Evolutionary conservation across 1,284 basidiomycete genomes (phyloP), one percentile per base, ranked within the genome.

Genomic region (Apiotrichum sp.): DNA sequence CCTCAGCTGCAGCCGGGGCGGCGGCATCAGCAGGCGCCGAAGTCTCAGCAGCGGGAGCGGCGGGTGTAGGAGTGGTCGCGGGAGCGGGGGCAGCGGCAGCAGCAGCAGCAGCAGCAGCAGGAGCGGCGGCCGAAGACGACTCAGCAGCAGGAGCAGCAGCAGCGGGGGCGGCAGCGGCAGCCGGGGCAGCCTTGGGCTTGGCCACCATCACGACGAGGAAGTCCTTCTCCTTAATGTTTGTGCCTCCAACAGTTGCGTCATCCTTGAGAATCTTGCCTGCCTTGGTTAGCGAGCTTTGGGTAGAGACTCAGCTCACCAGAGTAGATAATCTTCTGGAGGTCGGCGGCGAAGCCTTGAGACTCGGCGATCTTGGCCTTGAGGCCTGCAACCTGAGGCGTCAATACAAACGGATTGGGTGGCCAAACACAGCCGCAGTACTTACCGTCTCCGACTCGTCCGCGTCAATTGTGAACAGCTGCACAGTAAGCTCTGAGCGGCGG

Each of bases 121-220:
- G 31, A 5, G 67, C 22, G 33, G 35, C 45, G 33, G 54, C 46
- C 34, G 55, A 29, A 5, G 54, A 45, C 7, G 52, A 41, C 33
- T 41, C 63, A 34, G 76, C 62, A 11, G 79, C 64, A 9, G 66
- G 49, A 16, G 79, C 62, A 32, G 67, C 61, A 0, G 73, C 54
- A 2, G 78, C 63, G 6, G 71, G 61, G 6, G 78, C 48, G 4
- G 65, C 68, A 35, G 70, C 68, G 32, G 74, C 62, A 8, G 47
- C 34, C 6, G 74, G 60, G n/a, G 69, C 55, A 39, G 65, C 69
- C 64, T 77, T 77, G 46, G 76, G 70, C 68, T 97, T 98, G 53
- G 91, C 86, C 46, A 98, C 89, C 95, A 98, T 98, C 47, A 98
- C 84, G 16, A 99, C 96, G 58, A 98, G 80, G 79, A 99, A 99